Evolutionary conservation across 148 eudicot species (phyloP).

Genomic region (Rhododendron molle): DNA sequence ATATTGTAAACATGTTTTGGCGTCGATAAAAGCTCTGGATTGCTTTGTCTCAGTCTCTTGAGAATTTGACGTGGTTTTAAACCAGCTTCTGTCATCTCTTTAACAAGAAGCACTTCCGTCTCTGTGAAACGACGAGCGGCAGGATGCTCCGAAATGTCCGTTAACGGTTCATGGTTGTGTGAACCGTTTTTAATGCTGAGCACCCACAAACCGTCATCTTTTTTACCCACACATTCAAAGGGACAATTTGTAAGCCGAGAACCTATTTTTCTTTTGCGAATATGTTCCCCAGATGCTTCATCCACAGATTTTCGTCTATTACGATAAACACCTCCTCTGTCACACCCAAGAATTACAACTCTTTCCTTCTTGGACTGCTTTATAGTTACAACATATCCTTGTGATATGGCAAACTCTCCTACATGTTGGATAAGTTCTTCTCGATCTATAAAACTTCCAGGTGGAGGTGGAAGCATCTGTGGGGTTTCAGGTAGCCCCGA

Average conservation of each 20-base stretch:
- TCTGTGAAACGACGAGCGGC: constrained; percentile 65
- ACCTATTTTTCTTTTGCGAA: constrained; percentile 44
- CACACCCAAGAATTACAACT: constrained; percentile 59
- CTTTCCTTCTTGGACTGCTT: constrained; percentile 59
- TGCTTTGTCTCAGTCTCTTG: constrained; percentile 53
- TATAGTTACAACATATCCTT: constrained; percentile 74
- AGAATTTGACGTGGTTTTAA: constrained; percentile 72
- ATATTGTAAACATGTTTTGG: constrained; percentile 71
- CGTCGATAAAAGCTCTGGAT: constrained; percentile 68
- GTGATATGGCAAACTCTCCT: constrained; percentile 61
- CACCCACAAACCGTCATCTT: constrained; percentile 55
- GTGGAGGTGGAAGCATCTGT: constrained; percentile 70
- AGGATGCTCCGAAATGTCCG: constrained; percentile 64
- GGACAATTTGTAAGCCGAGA: constrained; percentile 69
- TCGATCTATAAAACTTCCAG: constrained; percentile 58
- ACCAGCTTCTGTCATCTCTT: constrained; percentile 76
- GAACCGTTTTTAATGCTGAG: constrained; percentile 51
- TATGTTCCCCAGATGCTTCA: constrained; percentile 35
- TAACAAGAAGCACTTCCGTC: constrained; percentile 51
- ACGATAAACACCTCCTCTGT: constrained; percentile 64
- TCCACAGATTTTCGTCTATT: constrained; percentile 36
- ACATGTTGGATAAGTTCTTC: constrained; percentile 74
- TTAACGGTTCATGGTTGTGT: constrained; percentile 76
- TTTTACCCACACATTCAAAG: constrained; percentile 61
- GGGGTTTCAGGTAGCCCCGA: constrained; percentile 26